Conservation (phyloP, 768 basidiomycete species). For the Trametes cingulata region DNA sequence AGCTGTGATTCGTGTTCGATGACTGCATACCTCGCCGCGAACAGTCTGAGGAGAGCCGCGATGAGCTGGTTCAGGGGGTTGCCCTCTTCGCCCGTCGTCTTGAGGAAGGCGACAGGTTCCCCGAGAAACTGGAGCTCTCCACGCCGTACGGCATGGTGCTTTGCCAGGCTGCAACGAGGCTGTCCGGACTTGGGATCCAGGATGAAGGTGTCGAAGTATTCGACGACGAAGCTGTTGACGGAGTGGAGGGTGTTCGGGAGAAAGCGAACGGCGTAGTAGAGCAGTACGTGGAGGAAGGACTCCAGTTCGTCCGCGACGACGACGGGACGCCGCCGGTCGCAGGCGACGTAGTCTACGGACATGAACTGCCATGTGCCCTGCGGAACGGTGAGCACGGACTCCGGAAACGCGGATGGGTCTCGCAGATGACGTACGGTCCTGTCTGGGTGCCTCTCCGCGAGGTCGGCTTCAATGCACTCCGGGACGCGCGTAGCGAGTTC, state of each 20-base stretch:
- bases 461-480: too few species aligned
- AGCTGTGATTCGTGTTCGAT: too few species aligned
- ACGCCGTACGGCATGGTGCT: too few species aligned
- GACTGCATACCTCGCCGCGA: too few species aligned
- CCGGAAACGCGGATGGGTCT: not conserved
- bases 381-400: not conserved
- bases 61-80: too few species aligned
- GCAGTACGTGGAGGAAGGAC: slow-evolving; percentile 12
- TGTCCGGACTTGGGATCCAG: too few species aligned
- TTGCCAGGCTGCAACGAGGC: too few species aligned
- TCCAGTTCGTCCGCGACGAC: slow-evolving; percentile 19
- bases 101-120: too few species aligned
- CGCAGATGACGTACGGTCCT: not conserved
- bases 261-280: slow-evolving; percentile 3
- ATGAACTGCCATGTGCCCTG: slow-evolving; percentile 22
- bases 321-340: not conserved
- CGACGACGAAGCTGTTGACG: not conserved
- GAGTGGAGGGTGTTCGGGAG: not conserved
- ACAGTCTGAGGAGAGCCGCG: too few species aligned
- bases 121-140: too few species aligned
- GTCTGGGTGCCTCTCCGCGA: not conserved
- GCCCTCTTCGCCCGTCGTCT: too few species aligned
- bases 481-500: not conserved
- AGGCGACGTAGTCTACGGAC: slow-evolving; percentile 3
- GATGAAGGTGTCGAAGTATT: not conserved